Evolutionary conservation across 257 asterid species (phyloP).

Genomic region (Paraleonurus japonicus): DNA sequence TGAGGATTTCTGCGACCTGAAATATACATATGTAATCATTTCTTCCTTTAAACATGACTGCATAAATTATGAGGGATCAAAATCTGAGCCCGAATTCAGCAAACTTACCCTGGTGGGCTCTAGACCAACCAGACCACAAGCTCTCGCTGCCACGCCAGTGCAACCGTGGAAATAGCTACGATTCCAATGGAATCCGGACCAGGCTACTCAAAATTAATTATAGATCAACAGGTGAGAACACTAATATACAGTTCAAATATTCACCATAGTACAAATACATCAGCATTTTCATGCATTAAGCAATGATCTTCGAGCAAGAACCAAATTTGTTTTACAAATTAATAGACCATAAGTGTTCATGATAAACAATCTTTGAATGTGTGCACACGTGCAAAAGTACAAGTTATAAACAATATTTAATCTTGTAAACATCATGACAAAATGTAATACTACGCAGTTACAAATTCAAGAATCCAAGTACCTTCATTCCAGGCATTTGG

Average conservation of each 20-base stretch:
- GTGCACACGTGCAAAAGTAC: slow-evolving; percentile 15
- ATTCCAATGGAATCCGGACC: slow-evolving; percentile 99
- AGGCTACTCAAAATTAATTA: slow-evolving; percentile 49
- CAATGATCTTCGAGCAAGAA: not conserved
- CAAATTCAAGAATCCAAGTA: slow-evolving; percentile 29
- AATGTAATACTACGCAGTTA: slow-evolving; percentile 20
- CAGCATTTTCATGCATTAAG: not conserved
- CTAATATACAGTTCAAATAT: slow-evolving; percentile 6
- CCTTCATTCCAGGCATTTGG: slow-evolving; percentile 99
- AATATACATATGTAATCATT: slow-evolving; percentile 13
- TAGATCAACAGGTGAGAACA: not conserved
- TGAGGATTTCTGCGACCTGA: slow-evolving; percentile 93
- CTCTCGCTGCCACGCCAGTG: slow-evolving; percentile 97
- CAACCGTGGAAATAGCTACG: slow-evolving; percentile 92
- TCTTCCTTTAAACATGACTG: not conserved
- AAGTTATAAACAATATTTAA: slow-evolving; percentile 14
- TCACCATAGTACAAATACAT: not conserved
- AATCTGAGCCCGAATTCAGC: not conserved
- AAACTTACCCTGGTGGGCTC: slow-evolving; percentile 86
- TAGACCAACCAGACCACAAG: slow-evolving; percentile 92
- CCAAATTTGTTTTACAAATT: not conserved
- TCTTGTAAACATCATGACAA: slow-evolving; percentile 9
- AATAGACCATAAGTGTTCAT: not conserved
- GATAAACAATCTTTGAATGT: not conserved
- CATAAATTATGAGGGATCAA: too few relatives aligned